A percentile compares a stretch with the other conserved stretches of the same genome.
These are phyloP conservation scores for Tricholoma furcatifolium DNA, from an alignment of 768 basidiomycete genomes.

Conservation along the genomic window DNA sequence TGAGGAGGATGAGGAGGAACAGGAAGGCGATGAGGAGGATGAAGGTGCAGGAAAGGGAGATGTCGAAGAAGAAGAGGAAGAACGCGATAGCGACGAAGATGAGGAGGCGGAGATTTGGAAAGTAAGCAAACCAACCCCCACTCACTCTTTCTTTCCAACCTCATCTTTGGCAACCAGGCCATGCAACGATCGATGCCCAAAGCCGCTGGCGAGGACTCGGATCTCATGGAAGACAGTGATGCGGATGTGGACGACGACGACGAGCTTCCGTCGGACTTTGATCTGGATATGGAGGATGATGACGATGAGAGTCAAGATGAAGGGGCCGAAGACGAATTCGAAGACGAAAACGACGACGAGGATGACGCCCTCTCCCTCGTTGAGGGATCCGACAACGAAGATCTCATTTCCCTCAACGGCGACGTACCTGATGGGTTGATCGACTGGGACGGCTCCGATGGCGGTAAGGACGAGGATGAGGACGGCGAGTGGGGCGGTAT, in stretches of 20 bases:
- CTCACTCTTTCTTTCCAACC: background rate
- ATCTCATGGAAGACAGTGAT: slow-evolving; percentile 36
- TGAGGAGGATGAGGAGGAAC: slow-evolving; percentile 39
- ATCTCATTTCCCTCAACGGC: slow-evolving; percentile 57
- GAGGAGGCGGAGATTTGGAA: slow-evolving; percentile 85
- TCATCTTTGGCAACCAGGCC: slow-evolving; percentile 45
- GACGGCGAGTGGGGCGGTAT: slow-evolving; percentile 61
- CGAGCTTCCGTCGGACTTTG: slow-evolving; percentile 26
- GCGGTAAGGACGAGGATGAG: slow-evolving; percentile 34
- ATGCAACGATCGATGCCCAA: slow-evolving; percentile 88
- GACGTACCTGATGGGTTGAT: slow-evolving; percentile 58
- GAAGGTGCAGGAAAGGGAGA: slow-evolving; percentile 33
- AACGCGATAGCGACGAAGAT: slow-evolving; percentile 42
- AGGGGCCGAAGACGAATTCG: slow-evolving; percentile 9
- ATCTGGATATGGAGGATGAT: too few relatives aligned
- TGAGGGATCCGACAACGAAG: slow-evolving; percentile 72
- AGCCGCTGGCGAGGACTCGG: slow-evolving; percentile 46
- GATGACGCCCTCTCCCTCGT: slow-evolving; percentile 52
- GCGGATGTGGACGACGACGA: slow-evolving; percentile 27
- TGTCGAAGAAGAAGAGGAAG: slow-evolving; percentile 43
- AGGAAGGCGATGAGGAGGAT: slow-evolving; percentile 41
- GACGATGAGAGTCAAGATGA: slow-evolving; percentile 30
- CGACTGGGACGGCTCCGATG: slow-evolving; percentile 55
- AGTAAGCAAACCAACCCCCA: slow-evolving; percentile 44
- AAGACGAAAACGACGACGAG: slow-evolving; percentile 31